Evolutionary conservation across 345 rosid genomes (phyloP).

Genomic region (Aurinia saxatilis): DNA sequence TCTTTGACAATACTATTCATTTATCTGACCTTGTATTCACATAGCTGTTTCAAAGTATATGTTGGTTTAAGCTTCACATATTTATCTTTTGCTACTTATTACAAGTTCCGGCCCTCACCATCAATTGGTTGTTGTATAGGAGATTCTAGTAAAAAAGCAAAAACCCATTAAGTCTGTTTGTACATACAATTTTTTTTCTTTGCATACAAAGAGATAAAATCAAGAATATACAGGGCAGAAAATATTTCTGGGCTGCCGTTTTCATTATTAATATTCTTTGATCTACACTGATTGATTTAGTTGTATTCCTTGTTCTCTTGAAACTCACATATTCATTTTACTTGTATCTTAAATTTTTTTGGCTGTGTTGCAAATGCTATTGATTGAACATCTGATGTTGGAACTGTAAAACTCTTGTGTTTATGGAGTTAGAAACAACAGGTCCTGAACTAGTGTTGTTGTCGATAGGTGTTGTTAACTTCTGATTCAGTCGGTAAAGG

Average conservation of each 20-base stretch:
- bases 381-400: too few species aligned
- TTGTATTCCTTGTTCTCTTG: background rate
- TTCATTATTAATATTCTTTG: slow-evolving; percentile 14
- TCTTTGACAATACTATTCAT: slow-evolving; percentile 46
- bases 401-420: background rate
- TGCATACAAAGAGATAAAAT: slow-evolving; percentile 14
- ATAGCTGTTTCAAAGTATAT: slow-evolving; percentile 46
- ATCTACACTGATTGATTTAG: background rate
- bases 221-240: slow-evolving; percentile 12
- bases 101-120: slow-evolving; percentile 37
- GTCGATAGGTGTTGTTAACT: too few species aligned
- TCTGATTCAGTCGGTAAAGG: background rate
- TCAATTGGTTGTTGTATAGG: slow-evolving; percentile 21
- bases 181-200: slow-evolving; percentile 26
- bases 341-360: background rate
- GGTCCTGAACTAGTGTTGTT: too few species aligned
- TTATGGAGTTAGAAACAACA: background rate
- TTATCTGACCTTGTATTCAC: slow-evolving; percentile 52
- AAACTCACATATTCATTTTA: background rate
- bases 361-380: background rate
- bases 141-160: slow-evolving; percentile 20
- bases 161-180: slow-evolving; percentile 20
- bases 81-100: slow-evolving; percentile 45
- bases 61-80: slow-evolving; percentile 50
- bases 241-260: background rate